A percentile compares a stretch with the other conserved stretches of the same genome.
Conservation (phyloP, 202 grass and related monocot species). For the Brachypodium distachyon region DNA sequence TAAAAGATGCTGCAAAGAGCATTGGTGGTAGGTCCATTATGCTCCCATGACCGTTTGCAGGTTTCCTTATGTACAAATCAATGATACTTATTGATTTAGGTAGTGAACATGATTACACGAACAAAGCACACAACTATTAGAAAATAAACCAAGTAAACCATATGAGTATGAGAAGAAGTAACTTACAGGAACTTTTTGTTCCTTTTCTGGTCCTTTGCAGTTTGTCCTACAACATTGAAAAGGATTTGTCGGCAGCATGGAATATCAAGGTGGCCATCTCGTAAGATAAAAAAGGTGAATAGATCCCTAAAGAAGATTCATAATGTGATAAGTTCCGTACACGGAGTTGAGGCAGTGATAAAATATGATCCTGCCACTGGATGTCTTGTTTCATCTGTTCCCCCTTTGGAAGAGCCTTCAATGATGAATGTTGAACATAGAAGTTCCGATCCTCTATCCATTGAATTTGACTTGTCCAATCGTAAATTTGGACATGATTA, state of each 20-base stretch:
- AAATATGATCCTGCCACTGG: constrained; percentile 56
- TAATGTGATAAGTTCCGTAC: constrained; percentile 51
- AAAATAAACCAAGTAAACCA: not conserved
- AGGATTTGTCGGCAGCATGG: constrained; percentile 59
- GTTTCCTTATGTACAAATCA: not conserved
- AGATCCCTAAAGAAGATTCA: constrained; percentile 58
- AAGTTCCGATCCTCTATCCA: not conserved
- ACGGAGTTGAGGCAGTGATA: constrained; percentile 38
- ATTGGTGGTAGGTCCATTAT: constrained; percentile 44
- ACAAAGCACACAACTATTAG: not conserved
- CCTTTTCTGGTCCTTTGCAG: constrained; percentile 23
- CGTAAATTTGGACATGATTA: not conserved
- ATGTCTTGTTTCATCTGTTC: constrained; percentile 29
- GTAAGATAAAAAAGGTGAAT: constrained; percentile 74
- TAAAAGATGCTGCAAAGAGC: constrained; percentile 73
- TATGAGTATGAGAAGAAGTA: not conserved
- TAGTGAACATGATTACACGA: not conserved
- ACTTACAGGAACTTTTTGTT: not conserved
- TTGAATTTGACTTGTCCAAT: not conserved
- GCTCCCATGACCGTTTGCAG: not conserved
- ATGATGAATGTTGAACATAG: not conserved
- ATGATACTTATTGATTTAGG: not conserved
- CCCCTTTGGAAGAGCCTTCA: constrained; percentile 5
- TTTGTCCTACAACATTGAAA: constrained; percentile 66
- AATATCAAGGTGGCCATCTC: constrained; percentile 70